Evolutionary conservation across 805 yeast species (phyloP), one percentile per base, ranked within the genome.

Genomic region (Yueomyces sp.): DNA sequence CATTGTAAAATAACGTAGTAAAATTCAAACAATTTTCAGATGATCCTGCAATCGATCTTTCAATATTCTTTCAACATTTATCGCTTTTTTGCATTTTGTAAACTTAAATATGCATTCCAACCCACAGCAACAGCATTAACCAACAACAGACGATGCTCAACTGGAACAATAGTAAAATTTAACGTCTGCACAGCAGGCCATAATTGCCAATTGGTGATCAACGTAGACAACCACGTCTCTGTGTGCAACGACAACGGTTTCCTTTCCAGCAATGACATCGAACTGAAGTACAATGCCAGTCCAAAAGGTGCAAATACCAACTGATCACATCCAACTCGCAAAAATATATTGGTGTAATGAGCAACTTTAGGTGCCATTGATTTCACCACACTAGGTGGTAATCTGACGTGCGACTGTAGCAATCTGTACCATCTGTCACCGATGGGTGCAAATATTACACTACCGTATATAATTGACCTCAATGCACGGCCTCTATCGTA

Each of bases 131-230:
- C 70, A 3, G 77, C 46, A 54, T 85, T 85, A 31, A 83, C 94
- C 8, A 77, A 67, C 40, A 84, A 53, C 40, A 88, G 60, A 36
- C 94, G 72, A 52, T 73, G 75, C 39, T 78, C 78, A 5, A 78
- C 73, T 0, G 96, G 96, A 2, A 86, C 73, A 5, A 84, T 53
- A 40, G 78, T 71, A 55, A 90, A 85, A 63, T 90, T 92, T 48
- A 80, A 49, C 44, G 78, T 54, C 63, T 92, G 97, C 49, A 92
- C 83, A 0, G 76, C 62, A 0, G 97, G 97, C 98, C 97, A 92
- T 9, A 90, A 81, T 42, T 69, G 56, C 88, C 94, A 86, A 59
- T 87, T 88, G 19, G 83, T 70, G 33, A 67, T 58, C 38, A 88
- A 62, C 0, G 95, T 87, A 3, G 67, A 62, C 2, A 62, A 40